Evolutionary conservation across 23 red algal species (phyloP).

Genomic region (Gracilaria gracilis): DNA sequence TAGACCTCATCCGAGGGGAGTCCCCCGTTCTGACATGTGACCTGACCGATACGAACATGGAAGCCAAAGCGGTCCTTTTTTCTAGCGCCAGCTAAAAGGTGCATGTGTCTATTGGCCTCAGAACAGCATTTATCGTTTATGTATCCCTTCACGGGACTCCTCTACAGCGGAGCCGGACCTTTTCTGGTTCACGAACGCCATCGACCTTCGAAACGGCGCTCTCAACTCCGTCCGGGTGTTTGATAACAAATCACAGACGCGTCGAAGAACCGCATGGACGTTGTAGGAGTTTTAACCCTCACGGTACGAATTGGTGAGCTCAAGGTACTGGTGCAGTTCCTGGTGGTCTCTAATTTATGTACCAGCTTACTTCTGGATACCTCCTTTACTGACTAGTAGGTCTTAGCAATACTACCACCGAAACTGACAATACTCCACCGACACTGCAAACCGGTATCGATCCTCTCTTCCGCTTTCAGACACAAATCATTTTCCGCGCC

Average conservation of each 20-base stretch:
- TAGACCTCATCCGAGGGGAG: too few species aligned
- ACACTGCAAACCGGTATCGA: background rate
- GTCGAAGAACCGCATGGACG: slow-evolving; percentile 2
- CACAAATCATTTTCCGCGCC: too few species aligned
- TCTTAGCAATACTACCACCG: background rate
- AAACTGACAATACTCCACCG: background rate
- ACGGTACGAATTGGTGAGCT: background rate
- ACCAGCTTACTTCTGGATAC: background rate
- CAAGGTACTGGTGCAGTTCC: background rate
- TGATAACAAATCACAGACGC: background rate
- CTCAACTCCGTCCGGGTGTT: too few species aligned
- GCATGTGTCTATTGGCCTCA: too few species aligned
- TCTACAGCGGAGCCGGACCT: slow-evolving; percentile 10
- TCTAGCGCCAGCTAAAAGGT: too few species aligned
- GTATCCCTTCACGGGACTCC: too few species aligned
- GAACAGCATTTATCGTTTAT: too few species aligned
- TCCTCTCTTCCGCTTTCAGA: background rate
- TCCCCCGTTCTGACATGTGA: too few species aligned
- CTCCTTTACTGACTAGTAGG: background rate
- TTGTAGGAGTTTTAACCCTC: background rate
- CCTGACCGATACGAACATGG: too few species aligned
- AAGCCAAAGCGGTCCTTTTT: too few species aligned
- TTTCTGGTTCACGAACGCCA: too few species aligned
- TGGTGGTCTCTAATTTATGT: background rate
- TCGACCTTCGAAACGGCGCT: too few species aligned